These are phyloP conservation scores for Phytophthora brassicae DNA, from an alignment of 352 stramenopile genomes.

Conservation along the genomic window DNA sequence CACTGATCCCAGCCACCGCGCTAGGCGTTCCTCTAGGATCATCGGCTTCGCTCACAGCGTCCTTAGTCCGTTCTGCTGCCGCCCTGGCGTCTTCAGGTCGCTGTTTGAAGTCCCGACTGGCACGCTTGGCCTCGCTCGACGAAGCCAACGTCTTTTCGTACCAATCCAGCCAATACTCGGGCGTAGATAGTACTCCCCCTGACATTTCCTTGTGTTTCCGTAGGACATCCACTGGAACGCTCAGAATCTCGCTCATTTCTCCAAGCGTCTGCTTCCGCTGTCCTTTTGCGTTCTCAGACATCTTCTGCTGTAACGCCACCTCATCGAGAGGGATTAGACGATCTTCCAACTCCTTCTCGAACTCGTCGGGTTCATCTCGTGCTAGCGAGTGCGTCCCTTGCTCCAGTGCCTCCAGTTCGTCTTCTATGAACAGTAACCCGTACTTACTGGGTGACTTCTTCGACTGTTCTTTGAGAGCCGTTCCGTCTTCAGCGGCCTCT, in stretches of 20 bases:
- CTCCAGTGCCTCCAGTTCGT: not conserved
- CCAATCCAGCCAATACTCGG: conserved; percentile 3
- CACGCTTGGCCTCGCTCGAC: not conserved
- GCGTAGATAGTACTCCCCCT: not conserved
- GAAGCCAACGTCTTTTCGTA: not conserved
- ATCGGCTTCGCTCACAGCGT: too few relatives aligned
- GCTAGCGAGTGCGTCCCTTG: not conserved
- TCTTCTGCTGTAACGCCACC: not conserved
- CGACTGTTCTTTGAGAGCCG: too few relatives aligned
- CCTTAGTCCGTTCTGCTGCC: too few relatives aligned
- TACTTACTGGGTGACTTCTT: not conserved
- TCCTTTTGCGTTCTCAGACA: not conserved
- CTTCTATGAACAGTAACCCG: not conserved
- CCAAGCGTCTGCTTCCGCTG: not conserved
- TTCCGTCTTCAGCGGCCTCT: too few relatives aligned
- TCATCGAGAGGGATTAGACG: not conserved
- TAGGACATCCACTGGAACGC: not conserved
- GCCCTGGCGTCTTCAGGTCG: too few relatives aligned
- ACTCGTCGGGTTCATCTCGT: not conserved
- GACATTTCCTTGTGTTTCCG: not conserved
- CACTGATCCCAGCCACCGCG: too few relatives aligned
- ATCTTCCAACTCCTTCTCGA: not conserved
- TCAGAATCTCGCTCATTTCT: not conserved
- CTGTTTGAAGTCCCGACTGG: conserved; percentile 4
- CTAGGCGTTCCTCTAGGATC: too few relatives aligned